Percentiles rank a stretch among this genome's conserved stretches.
Evolutionary conservation across 2,329 filamentous ascomycete species (phyloP).

Genomic region (Hypoxylon sp.): DNA sequence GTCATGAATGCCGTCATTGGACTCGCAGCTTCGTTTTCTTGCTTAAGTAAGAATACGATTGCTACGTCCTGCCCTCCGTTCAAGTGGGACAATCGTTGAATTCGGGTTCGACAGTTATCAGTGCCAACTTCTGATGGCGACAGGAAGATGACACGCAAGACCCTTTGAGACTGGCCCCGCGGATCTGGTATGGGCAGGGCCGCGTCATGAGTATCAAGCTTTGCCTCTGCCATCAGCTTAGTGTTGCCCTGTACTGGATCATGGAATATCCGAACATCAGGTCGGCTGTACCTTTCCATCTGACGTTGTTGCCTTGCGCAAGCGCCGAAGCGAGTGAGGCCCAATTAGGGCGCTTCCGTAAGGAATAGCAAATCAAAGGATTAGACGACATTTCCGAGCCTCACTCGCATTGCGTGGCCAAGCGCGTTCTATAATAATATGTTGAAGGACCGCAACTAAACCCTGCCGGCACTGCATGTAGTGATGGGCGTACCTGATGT

Average conservation of each 20-base stretch:
- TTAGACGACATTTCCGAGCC: conserved; percentile 43
- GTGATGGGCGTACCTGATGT: too few relatives aligned
- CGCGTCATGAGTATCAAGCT: conserved; percentile 61
- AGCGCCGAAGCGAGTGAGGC: conserved; percentile 46
- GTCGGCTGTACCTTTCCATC: conserved; percentile 50
- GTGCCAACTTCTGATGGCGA: conserved; percentile 55
- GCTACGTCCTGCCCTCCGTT: conserved; percentile 58
- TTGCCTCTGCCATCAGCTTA: conserved; percentile 56
- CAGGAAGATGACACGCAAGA: conserved; percentile 59
- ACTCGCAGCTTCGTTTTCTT: conserved; percentile 44
- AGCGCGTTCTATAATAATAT: conserved; percentile 2
- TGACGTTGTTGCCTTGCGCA: conserved; percentile 38
- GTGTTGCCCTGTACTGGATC: conserved; percentile 1
- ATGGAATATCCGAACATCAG: not conserved
- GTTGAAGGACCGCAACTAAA: not conserved
- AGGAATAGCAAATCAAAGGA: conserved; percentile 49
- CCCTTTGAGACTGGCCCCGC: conserved; percentile 27
- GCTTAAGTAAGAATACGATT: conserved; percentile 61
- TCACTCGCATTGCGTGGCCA: not conserved
- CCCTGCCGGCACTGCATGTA: too few relatives aligned
- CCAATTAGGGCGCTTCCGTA: conserved; percentile 51
- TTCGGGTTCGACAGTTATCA: conserved; percentile 50
- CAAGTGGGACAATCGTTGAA: conserved; percentile 58
- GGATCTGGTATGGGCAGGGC: conserved; percentile 54
- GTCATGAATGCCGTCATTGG: conserved; percentile 55